Percentiles rank a stretch among this genome's conserved stretches.
Conservation (phyloP, 176 grass and related monocot species). For the Triticum aestivum region DNA sequence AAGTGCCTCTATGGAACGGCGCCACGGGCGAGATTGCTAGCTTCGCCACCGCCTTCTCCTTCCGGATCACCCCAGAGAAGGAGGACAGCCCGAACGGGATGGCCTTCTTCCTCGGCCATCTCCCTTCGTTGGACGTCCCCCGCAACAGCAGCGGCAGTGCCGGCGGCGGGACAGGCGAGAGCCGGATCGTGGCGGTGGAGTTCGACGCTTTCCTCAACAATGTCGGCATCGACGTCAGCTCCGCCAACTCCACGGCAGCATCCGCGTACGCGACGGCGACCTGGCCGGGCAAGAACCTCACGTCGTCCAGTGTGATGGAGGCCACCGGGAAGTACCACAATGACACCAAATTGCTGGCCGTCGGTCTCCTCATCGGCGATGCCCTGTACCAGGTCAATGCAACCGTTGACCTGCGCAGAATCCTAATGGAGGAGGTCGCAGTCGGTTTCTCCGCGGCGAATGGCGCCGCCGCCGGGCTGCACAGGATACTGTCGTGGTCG, state of each 20-base stretch:
- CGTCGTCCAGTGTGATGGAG: neutral
- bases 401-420: too few species aligned
- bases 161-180: neutral
- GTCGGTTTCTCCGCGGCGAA: neutral
- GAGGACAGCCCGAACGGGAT: too few species aligned
- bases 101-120: too few species aligned
- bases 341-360: neutral
- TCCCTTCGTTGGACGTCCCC: too few species aligned
- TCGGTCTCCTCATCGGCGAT: too few species aligned
- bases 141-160: too few species aligned
- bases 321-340: conserved; percentile 25
- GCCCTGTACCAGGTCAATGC: too few species aligned
- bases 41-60: too few species aligned
- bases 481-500: too few species aligned
- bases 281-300: neutral
- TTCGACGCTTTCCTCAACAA: conserved; percentile 39
- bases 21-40: too few species aligned
- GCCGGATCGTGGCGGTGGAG: neutral
- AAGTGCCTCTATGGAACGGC: too few species aligned
- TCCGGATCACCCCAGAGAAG: too few species aligned
- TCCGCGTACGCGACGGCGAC: neutral
- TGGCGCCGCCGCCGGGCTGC: neutral
- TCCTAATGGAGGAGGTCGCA: neutral
- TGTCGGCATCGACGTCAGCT: neutral
- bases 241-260: neutral